These are phyloP conservation scores for Curvularia eragrostidis DNA, from an alignment of 2,329 filamentous ascomycete species.

Conservation along the genomic window DNA sequence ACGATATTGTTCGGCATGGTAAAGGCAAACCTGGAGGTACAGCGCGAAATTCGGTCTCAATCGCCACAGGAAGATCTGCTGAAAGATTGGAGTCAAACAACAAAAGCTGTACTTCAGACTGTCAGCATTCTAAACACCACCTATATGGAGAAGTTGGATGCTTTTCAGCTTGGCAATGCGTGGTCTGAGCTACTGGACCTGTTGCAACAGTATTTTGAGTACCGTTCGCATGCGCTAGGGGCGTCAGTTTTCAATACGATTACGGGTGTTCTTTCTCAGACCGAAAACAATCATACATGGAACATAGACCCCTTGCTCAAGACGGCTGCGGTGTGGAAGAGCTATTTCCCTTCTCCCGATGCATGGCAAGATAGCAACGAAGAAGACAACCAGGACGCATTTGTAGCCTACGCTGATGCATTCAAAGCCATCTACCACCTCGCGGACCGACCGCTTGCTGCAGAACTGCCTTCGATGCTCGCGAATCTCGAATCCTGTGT, in stretches of 20 bases:
- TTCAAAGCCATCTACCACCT: slow-evolving; percentile 81
- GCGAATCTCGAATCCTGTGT: slow-evolving; percentile 74
- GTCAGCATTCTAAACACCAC: slow-evolving; percentile 68
- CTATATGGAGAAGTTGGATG: slow-evolving; percentile 75
- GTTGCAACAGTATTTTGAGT: slow-evolving; percentile 62
- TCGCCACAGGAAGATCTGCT: slow-evolving; percentile 29
- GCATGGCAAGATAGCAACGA: slow-evolving; percentile 30
- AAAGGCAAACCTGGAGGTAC: slow-evolving; percentile 61
- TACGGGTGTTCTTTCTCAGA: slow-evolving; percentile 48
- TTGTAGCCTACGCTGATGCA: slow-evolving; percentile 82
- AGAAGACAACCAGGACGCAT: slow-evolving; percentile 73
- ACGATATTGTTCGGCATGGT: slow-evolving; percentile 81
- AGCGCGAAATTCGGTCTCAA: slow-evolving; percentile 29
- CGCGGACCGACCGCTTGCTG: slow-evolving; percentile 67
- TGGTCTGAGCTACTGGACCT: slow-evolving; percentile 78
- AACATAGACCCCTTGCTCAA: slow-evolving; percentile 38
- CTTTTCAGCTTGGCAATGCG: slow-evolving; percentile 71
- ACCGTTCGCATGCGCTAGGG: slow-evolving; percentile 51
- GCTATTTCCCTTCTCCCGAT: slow-evolving; percentile 40
- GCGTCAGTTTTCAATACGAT: slow-evolving; percentile 53
- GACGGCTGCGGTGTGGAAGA: slow-evolving; percentile 45
- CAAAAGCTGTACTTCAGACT: slow-evolving; percentile 48
- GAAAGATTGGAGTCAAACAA: slow-evolving; percentile 50
- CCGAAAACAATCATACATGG: slow-evolving; percentile 29
- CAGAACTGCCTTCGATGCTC: slow-evolving; percentile 71